Evolutionary conservation across 2,329 filamentous ascomycete genomes (phyloP), one percentile per base, ranked within the genome.

Genomic region (Shiraia sp.): DNA sequence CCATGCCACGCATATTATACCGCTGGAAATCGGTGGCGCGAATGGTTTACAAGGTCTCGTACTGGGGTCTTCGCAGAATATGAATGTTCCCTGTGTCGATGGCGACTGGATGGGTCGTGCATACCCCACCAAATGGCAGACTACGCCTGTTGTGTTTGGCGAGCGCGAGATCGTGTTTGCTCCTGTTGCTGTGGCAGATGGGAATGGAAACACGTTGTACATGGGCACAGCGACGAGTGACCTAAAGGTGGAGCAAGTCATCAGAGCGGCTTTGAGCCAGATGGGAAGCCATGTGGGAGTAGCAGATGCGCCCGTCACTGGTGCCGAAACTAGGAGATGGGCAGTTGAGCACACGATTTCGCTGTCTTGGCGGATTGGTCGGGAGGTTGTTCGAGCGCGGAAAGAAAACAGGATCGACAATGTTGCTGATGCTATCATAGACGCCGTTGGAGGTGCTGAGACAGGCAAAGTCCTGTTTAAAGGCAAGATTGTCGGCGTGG

Each of bases 61-160:
- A 2, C 45, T 71, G 3, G 65, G 65, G n/a, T 63, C 67, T 14
- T 66, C 63, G 3, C 52, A 57, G 6, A 69, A 70, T 47, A 69
- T 70, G 65, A 62, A 72, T 30, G 53, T 73, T 8, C 72, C 73
- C 1, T 68, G 69, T 17, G 65, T 76, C 9, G 74, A 77, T 40
- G 73, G 69, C 6, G 74, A 77, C 48, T 68, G 74, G 61, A 77
- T 77, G 74, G 74, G 73, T 8, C 57, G 73, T 13, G 74, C 72
- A 6, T 76, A 74, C 49, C 74, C 74, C n/a, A 73, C 69, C 0
- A 71, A 69, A 32, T 72, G 71, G 65, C 70, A 73, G 40, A 72
- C 66, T 4, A 75, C 70, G 2, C 71, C 71, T 1, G 70, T 72
- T 6, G 68, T 75, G 1, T 74, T 72, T 37, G 66, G 65, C 13